phyloP scores from a whole-genome alignment of 306 rosid species.

The Mucuna pruriens region DNA sequence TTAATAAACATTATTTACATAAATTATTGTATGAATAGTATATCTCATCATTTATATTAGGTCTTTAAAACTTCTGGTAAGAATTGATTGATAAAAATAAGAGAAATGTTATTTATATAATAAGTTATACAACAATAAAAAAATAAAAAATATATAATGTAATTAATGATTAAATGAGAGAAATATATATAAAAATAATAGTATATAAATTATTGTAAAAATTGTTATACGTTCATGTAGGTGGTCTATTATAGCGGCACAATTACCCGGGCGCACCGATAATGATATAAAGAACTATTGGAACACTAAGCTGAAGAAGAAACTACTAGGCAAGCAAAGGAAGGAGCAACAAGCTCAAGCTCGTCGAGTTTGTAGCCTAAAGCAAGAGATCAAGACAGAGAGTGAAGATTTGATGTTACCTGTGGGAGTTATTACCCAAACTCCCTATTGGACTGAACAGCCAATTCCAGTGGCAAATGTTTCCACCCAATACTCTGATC shows the following conservation, averaged over 20 bases:
- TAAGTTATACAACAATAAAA: too few relatives aligned
- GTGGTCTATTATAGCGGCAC: slow-evolving; percentile 93
- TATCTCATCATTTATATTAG: too few relatives aligned
- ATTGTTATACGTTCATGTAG: too few relatives aligned
- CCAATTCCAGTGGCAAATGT: slow-evolving; percentile 27
- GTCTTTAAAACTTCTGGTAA: too few relatives aligned
- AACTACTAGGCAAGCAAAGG: slow-evolving; percentile 71
- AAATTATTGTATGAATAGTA: too few relatives aligned
- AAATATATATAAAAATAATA: too few relatives aligned
- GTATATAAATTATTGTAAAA: too few relatives aligned
- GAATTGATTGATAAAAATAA: neutral
- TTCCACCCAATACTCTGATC: slow-evolving; percentile 35
- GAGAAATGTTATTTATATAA: too few relatives aligned
- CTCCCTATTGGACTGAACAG: slow-evolving; percentile 44
- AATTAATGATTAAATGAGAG: too few relatives aligned
- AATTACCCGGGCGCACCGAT: slow-evolving; percentile 87
- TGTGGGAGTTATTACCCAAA: slow-evolving; percentile 34
- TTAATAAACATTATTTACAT: too few relatives aligned
- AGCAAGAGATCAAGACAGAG: slow-evolving; percentile 58
- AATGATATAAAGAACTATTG: slow-evolving; percentile 89
- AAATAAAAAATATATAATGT: too few relatives aligned
- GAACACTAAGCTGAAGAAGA: slow-evolving; percentile 90
- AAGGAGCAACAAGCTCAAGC: slow-evolving; percentile 60
- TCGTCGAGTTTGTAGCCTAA: slow-evolving; percentile 37
- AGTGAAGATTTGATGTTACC: slow-evolving; percentile 28